Conservation (phyloP, 202 grass and related monocot species). For the Carex sylvatica region DNA sequence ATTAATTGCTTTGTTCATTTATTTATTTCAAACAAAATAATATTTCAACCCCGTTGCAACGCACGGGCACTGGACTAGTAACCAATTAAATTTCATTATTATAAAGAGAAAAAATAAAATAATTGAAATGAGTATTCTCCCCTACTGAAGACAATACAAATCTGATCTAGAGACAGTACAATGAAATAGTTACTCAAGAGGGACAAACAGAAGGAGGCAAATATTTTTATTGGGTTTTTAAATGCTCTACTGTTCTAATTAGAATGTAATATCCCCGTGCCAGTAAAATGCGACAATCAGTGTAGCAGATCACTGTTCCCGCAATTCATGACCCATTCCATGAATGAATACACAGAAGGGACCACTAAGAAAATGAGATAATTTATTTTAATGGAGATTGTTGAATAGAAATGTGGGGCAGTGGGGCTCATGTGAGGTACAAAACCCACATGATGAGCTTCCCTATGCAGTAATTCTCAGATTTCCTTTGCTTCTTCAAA, state of each 20-base stretch:
- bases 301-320: neutral
- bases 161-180: neutral
- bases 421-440: conserved; percentile 4
- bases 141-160: neutral
- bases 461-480: conserved; percentile 1
- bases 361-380: neutral
- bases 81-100: neutral
- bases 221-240: conserved; percentile 22
- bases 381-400: neutral
- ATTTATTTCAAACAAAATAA: too few relatives aligned
- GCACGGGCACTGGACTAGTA: too few relatives aligned
- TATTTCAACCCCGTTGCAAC: too few relatives aligned
- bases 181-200: neutral
- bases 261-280: neutral
- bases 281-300: neutral
- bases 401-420: neutral
- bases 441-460: conserved; percentile 20
- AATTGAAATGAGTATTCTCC: neutral
- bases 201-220: conserved; percentile 28
- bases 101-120: neutral
- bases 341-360: neutral
- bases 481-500: conserved; percentile 6
- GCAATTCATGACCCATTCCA: neutral
- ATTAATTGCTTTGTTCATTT: too few relatives aligned
- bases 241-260: neutral